phyloP scores from a whole-genome alignment of 2,329 filamentous ascomycete species.

The Metarhizium rileyi region DNA sequence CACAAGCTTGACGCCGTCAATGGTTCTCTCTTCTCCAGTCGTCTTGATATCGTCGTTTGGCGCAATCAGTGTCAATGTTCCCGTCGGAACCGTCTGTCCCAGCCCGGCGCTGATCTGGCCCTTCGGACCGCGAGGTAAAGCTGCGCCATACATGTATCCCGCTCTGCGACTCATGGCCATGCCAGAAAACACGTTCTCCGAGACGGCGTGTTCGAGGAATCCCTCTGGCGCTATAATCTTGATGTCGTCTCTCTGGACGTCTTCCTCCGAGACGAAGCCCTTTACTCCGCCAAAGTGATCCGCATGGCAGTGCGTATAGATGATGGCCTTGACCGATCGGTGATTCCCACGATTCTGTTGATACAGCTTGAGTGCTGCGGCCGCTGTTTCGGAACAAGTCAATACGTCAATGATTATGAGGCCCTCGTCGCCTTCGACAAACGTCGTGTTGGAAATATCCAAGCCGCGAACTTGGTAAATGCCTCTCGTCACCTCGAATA shows the following conservation, averaged over 20 bases:
- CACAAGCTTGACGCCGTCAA: conserved; percentile 27
- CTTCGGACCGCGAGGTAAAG: conserved; percentile 16
- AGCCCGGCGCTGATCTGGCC: conserved; percentile 29
- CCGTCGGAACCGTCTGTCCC: conserved; percentile 22
- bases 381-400: conserved; percentile 24
- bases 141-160: conserved; percentile 29
- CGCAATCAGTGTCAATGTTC: conserved; percentile 22
- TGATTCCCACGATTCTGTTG: conserved; percentile 13
- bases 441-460: conserved; percentile 30
- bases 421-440: conserved; percentile 19
- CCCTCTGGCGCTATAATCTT: conserved; percentile 25
- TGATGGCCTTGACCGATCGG: conserved; percentile 20
- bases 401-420: conserved; percentile 30
- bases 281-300: conserved; percentile 27
- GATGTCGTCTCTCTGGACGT: conserved; percentile 1
- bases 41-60: conserved; percentile 22
- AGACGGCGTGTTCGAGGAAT: conserved; percentile 27
- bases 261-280: conserved; percentile 11
- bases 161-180: conserved; percentile 28
- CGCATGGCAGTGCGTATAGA: conserved; percentile 31
- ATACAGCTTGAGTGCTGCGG: conserved; percentile 25
- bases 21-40: conserved; percentile 19
- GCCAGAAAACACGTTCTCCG: conserved; percentile 29
- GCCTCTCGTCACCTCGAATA: conserved; percentile 23
- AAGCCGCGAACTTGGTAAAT: conserved; percentile 32